Base-by-base conservation (phyloP, 306 rosid species). In the Chamaecrista fasciculata region DNA sequence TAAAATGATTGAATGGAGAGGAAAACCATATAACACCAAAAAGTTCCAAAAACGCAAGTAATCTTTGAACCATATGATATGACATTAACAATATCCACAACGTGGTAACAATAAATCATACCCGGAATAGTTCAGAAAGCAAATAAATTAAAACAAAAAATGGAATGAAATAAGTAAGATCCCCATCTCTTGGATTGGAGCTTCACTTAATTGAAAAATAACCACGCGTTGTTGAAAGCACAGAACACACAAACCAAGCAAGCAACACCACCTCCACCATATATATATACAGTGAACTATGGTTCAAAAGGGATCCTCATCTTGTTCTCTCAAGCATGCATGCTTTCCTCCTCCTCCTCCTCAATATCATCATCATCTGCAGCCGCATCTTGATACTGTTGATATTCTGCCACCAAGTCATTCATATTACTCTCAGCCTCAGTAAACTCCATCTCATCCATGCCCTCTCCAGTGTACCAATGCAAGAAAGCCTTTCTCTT, bases 381-480 rank as follows among this genome's bases (percentile, higher is more conserved):
- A 2, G 68, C 85, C 12, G 89, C 89, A 42, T 89, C 96, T 65
- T 89, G 96, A 70, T 86, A 86, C 62, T 89, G 91, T 55, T 89
- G 96, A 29, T 89, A 89, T 78, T 89, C 91, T 0, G 95, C 85
- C 7, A 88, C 95, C 89, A 88, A 78, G 43, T 88, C 91, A 72
- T 88, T 86, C 95, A 85, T 88, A 53, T 88, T 86, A 72, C 91
- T 88, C 81, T 88, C 95, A 6, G 95, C 95, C 80, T 88, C 91
- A 0, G 95, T 88, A 28, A 88, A 88, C 75, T 88, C 95, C 95
- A 88, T 88, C 76, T 88, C 95, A 76, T 88, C 91, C 91, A 88
- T 86, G 2, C 95, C 95, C 49, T 88, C 95, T 12, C 95, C 89
- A 0, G 91, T 88, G 70, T 88, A 88, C 95, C 95, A 88, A 80